Conservation (phyloP, 129 eudicot genomes). For the Flaveria trinervia region DNA sequence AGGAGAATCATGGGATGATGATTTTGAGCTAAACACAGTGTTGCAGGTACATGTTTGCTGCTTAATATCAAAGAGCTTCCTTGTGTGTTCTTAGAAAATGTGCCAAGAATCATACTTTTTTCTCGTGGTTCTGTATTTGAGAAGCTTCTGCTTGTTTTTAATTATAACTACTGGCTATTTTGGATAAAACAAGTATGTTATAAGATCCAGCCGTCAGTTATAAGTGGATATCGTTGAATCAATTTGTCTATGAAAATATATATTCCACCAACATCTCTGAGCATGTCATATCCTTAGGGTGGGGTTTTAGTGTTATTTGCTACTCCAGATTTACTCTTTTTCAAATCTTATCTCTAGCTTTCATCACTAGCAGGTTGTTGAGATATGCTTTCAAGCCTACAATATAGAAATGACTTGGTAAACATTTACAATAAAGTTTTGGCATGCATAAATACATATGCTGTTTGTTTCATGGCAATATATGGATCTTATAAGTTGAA, state of each 20-base stretch:
- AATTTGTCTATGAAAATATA: too few relatives aligned
- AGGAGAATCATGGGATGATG: conserved; percentile 96
- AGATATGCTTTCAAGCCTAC: conserved; percentile 5
- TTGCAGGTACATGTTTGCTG: conserved; percentile 61
- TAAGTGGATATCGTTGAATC: not conserved
- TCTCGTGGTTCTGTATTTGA: conserved; percentile 1
- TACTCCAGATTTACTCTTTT: too few relatives aligned
- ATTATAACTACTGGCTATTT: not conserved
- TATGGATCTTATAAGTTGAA: not conserved
- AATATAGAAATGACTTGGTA: not conserved
- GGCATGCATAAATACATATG: not conserved
- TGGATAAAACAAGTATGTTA: not conserved
- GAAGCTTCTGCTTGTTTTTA: not conserved
- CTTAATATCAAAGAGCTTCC: not conserved
- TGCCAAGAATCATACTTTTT: conserved; percentile 12
- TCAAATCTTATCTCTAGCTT: too few relatives aligned
- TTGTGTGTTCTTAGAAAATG: not conserved
- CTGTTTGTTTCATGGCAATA: not conserved
- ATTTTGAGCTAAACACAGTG: conserved; percentile 88
- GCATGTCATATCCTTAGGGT: not conserved
- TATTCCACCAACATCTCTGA: conserved; percentile 1
- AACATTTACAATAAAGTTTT: not conserved
- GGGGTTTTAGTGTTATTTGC: too few relatives aligned
- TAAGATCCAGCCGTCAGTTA: not conserved
- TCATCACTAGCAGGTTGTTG: not conserved